Base-by-base conservation (phyloP, 2,329 filamentous ascomycete species). In the Exophiala oligosperma region DNA sequence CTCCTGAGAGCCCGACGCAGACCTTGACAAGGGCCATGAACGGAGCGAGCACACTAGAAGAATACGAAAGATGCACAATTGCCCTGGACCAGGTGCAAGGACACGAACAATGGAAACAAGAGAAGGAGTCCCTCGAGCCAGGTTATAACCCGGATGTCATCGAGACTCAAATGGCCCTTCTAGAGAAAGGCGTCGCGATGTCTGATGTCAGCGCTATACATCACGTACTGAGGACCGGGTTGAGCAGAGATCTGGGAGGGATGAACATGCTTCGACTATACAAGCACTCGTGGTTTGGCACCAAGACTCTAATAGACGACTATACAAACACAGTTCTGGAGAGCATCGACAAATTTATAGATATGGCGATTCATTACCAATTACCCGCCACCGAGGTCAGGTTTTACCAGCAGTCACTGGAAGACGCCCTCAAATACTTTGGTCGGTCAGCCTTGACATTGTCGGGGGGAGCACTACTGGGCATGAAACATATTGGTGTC, bases 401-500 rank as follows among this genome's bases (percentile, higher is more conserved):
- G 21, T 52, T 48, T 35, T 57, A 57, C 40, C 59, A 60, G 49
- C 53, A 64, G 51, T 60, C 62, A 9, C 49, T 66, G 35, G 58
- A 64, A 57, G 56, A 66, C 40, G 57, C 63, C 8, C 49, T 66
- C 14, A 61, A 61, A 26, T 64, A 57, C 47, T 63, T 62, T 50
- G 91, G 91, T n/a, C 83, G 91, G 61, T 94, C 88, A 62, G 92
- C 91, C 0, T 76, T 96, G 51, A 78, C 95, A 8, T 78, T 96
- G 8, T 95, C 91, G 3, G 92, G 92, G 6, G 92, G 92, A 1
- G 91, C 89, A 1, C 94, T 92, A 0, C 91, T 95, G 74, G 92
- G 92, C 41, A 95, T 96, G 90, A 90, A 90, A 59, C 92, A 96
- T 71, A 89, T 96, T 54, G 92, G 92, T 1, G 91, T 96, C 2